Evolutionary conservation across 2,329 filamentous ascomycete genomes (phyloP).

Genomic region (Trichoderma sp.): DNA sequence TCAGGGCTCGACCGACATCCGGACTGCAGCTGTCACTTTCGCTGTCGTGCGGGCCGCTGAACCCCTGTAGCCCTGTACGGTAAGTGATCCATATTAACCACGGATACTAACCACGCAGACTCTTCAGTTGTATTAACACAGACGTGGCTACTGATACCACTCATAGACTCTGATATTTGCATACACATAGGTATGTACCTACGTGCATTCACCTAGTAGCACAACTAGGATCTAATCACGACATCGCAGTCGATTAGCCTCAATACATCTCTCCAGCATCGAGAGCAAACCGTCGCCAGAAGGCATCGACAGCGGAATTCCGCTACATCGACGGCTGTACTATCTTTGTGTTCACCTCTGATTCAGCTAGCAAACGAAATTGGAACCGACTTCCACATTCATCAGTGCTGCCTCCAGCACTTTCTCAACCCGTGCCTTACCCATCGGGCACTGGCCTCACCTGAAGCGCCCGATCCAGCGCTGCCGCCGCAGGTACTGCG

Average conservation of each 20-base stretch:
- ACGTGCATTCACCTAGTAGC: neutral
- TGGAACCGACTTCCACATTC: too few relatives aligned
- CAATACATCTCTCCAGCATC: neutral
- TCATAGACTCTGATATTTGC: neutral
- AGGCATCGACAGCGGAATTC: neutral
- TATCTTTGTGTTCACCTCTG: neutral
- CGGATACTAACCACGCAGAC: neutral
- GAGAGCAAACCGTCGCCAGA: neutral
- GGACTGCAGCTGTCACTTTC: neutral
- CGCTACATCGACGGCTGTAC: neutral
- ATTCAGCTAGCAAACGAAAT: neutral
- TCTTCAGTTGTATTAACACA: neutral
- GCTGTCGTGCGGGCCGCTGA: neutral
- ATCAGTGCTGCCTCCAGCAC: neutral
- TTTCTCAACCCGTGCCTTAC: neutral
- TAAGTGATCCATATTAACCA: neutral
- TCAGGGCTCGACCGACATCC: neutral
- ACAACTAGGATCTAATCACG: neutral
- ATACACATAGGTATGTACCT: neutral
- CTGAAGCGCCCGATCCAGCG: slow-evolving; percentile 10
- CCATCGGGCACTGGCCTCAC: neutral
- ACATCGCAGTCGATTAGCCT: neutral
- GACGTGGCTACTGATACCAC: neutral
- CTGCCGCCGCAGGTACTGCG: slow-evolving; percentile 25
- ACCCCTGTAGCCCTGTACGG: neutral